These are phyloP conservation scores for Leptodontidium sp. DNA, from an alignment of 2,329 filamentous ascomycete genomes.

Conservation along the genomic window DNA sequence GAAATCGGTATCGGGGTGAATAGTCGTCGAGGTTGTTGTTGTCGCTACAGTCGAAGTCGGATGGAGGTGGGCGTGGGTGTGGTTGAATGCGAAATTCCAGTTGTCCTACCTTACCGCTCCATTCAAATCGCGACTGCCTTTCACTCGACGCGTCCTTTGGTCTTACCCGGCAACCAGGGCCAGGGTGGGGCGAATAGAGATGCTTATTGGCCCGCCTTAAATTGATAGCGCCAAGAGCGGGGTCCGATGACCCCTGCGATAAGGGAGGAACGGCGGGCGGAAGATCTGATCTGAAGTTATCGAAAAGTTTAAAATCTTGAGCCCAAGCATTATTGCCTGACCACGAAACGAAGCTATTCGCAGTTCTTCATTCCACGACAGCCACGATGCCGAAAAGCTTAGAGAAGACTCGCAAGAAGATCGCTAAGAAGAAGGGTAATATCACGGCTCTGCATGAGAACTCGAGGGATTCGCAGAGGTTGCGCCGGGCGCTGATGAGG, in stretches of 20 bases:
- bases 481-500: slow-evolving; percentile 80
- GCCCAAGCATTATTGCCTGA: not conserved
- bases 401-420: slow-evolving; percentile 86
- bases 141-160: slow-evolving; percentile 22
- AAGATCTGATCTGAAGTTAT: not conserved
- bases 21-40: slow-evolving; percentile 20
- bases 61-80: not conserved
- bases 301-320: slow-evolving; percentile 8
- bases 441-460: slow-evolving; percentile 84
- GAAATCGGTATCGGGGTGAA: slow-evolving; percentile 3
- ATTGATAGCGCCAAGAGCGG: slow-evolving; percentile 18
- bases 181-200: not conserved
- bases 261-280: slow-evolving; percentile 7
- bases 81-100: not conserved
- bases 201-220: slow-evolving; percentile 8
- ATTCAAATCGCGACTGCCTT: slow-evolving; percentile 15
- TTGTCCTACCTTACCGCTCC: slow-evolving; percentile 11
- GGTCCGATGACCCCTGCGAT: slow-evolving; percentile 39
- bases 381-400: slow-evolving; percentile 77
- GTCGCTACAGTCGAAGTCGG: slow-evolving; percentile 25
- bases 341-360: slow-evolving; percentile 18
- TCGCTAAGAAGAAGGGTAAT: slow-evolving; percentile 84
- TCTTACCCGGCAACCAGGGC: slow-evolving; percentile 29
- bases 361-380: slow-evolving; percentile 8
- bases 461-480: slow-evolving; percentile 83